Evolutionary conservation across 2,329 filamentous ascomycete genomes (phyloP), one percentile per base, ranked within the genome.

Genomic region (Colletotrichum lini): DNA sequence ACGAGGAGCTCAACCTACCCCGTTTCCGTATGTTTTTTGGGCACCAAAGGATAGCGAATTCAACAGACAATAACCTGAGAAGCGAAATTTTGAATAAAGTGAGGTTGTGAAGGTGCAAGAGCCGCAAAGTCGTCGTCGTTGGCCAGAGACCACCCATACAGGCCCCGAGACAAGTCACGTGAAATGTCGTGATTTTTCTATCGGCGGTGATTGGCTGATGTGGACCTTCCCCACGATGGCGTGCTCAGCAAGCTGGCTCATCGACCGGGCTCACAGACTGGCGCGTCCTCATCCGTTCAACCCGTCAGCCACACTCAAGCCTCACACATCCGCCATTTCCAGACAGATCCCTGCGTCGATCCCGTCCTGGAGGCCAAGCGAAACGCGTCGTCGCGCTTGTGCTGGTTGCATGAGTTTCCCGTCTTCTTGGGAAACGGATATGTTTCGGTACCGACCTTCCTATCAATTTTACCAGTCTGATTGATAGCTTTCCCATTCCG

Each of bases 131-230:
- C 53, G 52, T 73, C 53, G 50, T 71, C 60, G 67, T 64, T 63
- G 64, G 64, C 60, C 57, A 65, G 47, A 52, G 21, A 67, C 71
- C 70, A 60, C 60, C 67, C 56, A 56, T 45, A 63, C 64, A 70
- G 53, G 60, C 53, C 56, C 40, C 3, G 16, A 49, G 21, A 4
- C 1, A 15, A 57, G 64, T 74, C 73, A 74, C 73, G 73, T 74
- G 73, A 73, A 50, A 74, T 74, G 73, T 72, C 72, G 73, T 70
- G 72, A 74, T 74, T 73, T 73, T 72, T 35, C 60, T 65, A 35
- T 15, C 5, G 18, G 45, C 18, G 59, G 12, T 71, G 61, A 73
- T 74, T 74, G 70, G 70, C 45, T 65, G 23, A 26, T 59, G 18
- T 45, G 45, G 15, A 53, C 23, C 26, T 58, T 18, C 52, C 26